Percentiles rank a stretch among this genome's conserved stretches.
These are phyloP conservation scores for Lecanoromycetidae sp. DNA, from an alignment of 2,329 filamentous ascomycete genomes.

Conservation along the genomic window DNA sequence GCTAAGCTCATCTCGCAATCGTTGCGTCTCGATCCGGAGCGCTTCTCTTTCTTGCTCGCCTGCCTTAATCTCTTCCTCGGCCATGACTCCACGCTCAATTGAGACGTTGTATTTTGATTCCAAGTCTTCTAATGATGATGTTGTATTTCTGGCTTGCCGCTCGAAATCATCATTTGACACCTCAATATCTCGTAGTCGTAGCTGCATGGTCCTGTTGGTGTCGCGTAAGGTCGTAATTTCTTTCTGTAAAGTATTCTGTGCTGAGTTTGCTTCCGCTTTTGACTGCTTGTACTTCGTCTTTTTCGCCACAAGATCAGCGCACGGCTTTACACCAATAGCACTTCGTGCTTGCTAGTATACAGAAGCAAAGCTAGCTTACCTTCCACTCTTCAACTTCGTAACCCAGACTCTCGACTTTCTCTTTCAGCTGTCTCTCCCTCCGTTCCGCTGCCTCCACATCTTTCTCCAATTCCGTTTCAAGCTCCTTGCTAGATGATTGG, in stretches of 20 bases:
- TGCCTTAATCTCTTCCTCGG: conserved; percentile 44
- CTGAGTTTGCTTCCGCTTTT: conserved; percentile 72
- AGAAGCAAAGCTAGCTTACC: conserved; percentile 42
- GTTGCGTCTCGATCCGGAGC: conserved; percentile 80
- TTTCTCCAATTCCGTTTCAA: conserved; percentile 89
- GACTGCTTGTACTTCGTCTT: conserved; percentile 94
- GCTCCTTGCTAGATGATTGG: conserved; percentile 81
- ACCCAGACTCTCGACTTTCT: conserved; percentile 70
- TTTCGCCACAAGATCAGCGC: conserved; percentile 11
- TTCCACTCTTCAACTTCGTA: conserved; percentile 99
- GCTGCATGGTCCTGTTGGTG: conserved; percentile 63
- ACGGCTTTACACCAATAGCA: neutral
- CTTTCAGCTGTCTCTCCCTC: conserved; percentile 69
- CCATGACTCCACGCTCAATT: conserved; percentile 77
- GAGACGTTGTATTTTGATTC: conserved; percentile 94
- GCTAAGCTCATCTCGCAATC: conserved; percentile 77
- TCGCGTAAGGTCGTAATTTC: conserved; percentile 90
- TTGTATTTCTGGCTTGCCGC: conserved; percentile 87
- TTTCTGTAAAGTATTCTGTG: conserved; percentile 80
- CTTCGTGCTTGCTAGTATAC: neutral
- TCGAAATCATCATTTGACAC: conserved; percentile 98
- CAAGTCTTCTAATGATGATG: conserved; percentile 88
- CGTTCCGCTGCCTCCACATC: conserved; percentile 94
- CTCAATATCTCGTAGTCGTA: conserved; percentile 85
- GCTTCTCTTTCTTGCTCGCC: conserved; percentile 85